Evolutionary conservation across 2,329 filamentous ascomycete genomes (phyloP), one percentile per base, ranked within the genome.

Genomic region (Aspergillus versicolor): DNA sequence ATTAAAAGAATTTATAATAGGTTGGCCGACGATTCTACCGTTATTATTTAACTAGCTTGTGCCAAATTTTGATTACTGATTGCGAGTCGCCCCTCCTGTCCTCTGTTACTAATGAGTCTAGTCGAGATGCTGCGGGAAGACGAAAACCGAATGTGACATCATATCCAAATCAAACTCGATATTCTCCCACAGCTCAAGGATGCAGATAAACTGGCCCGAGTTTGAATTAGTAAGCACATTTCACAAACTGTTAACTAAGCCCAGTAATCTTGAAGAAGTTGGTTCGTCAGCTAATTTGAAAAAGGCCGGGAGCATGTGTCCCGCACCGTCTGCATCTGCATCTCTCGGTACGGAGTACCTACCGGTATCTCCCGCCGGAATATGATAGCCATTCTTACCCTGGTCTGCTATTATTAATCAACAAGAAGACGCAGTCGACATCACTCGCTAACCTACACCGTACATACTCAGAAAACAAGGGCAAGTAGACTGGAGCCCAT

Each of bases 51-150:
- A 30, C 24, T 22, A 17, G 22, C 21, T 19, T 41, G 22, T 27
- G 17, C 11, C 8, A 22, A 19, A 15, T 27, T 17, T 11, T 43
- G 43, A 48, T 43, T n/a, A 48, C 24, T 30, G 37, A 42, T 52
- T 47, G 19, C 22, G 6, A 12, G 34, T 30, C 21, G 41, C 22
- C 41, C 34, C 38, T 54, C 38, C 15, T 40, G 41, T 21, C 8
- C 19, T 30, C n/a, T 11, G 44, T 54, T 48, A 54, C 22, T 54
- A 54, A 54, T 54, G 45, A 49, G 27, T 13, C 30, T 32, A 44
- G 52, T 55, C 46, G 45, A 49, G 52, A 49, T 54, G 27, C 22
- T 17, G 38, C 45, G 46, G 40, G 44, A 22, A 11, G 30, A 30
- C 9, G 13, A 43, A 32, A 34, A 37, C 52, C 44, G 43, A 49